Evolutionary conservation across 2,329 filamentous ascomycete genomes (phyloP), one percentile per base, ranked within the genome.

Genomic region (Fonsecaea pedrosoi): DNA sequence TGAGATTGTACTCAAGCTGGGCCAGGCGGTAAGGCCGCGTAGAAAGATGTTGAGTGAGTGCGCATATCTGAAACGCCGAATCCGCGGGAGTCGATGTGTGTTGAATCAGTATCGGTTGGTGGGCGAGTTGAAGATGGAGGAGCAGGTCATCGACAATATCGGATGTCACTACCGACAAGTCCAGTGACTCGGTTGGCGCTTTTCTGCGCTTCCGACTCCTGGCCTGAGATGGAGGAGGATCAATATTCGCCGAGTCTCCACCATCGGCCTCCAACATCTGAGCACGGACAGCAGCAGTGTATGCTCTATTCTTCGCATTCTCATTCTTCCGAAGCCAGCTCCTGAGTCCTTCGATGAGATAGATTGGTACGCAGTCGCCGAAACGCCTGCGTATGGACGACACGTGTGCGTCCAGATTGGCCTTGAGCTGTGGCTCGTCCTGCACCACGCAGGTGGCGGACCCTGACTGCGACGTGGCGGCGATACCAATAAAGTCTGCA

Each of bases 1-100:
- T 77, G 15, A 81, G 87, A 12, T 84, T 81, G 1, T 80, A 74
- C 1, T 84, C 82, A 62, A 81, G 79, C 37, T 78, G 76, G 62
- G 82, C 78, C 6, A 74, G 76, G 13, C 87, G 86, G 77, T 94
- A 94, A 0, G 90, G 91, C 25, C 90, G 87, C 1, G 89, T 91
- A 7, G 90, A 90, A 57, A 94, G 88, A 75, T 94, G 89, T 73
- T 93, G 89, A 0, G 92, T 94, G 73, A 94, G 92, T 38, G 85
- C 82, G 35, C 84, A 81, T 35, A 94, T 87, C 89, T 90, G 92
- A 71, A 89, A 85, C 1, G 90, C 89, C 1, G 90, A 91, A 73
- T 92, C 89, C 0, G 85, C 74, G 0, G 84, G 73, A 2, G 80
- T 78, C 13, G 77, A 78, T 0, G 89, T 91, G 75, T 94, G 90